Conservation (phyloP, 192 early-diverging fungal species). For the Rhizophagus clarus region DNA sequence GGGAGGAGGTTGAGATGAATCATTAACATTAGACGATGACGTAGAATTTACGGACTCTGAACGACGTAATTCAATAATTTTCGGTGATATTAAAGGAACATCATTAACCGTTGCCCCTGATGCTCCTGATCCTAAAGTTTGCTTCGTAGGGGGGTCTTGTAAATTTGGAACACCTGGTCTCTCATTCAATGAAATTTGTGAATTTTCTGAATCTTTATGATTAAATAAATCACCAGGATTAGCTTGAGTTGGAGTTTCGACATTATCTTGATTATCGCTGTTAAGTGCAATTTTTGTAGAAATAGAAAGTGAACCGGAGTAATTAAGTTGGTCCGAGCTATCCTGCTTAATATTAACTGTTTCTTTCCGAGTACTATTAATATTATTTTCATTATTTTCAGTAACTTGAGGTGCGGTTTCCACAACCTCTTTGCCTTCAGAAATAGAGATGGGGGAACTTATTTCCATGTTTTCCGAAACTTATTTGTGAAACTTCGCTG, state of each 20-base stretch:
- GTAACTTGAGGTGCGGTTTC: neutral
- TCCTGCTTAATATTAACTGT: neutral
- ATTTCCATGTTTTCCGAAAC: neutral
- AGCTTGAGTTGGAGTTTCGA: neutral
- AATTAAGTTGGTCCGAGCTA: neutral
- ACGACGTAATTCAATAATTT: constrained; percentile 28
- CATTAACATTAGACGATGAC: neutral
- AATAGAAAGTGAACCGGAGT: neutral
- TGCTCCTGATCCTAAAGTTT: neutral
- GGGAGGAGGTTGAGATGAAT: neutral
- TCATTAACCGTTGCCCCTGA: neutral
- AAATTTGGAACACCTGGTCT: too few species aligned
- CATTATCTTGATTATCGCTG: neutral
- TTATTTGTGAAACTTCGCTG: neutral
- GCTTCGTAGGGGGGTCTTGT: neutral
- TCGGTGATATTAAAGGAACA: constrained; percentile 7
- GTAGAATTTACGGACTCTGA: constrained; percentile 3
- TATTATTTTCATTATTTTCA: neutral
- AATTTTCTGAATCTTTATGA: neutral
- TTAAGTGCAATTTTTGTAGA: neutral
- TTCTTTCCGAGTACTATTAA: neutral
- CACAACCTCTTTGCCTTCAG: too few species aligned
- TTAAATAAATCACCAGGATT: neutral
- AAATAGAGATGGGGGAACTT: neutral
- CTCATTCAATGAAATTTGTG: neutral